These are phyloP conservation scores for Cochlearia excelsa DNA, from an alignment of 345 rosid genomes.

Conservation along the genomic window DNA sequence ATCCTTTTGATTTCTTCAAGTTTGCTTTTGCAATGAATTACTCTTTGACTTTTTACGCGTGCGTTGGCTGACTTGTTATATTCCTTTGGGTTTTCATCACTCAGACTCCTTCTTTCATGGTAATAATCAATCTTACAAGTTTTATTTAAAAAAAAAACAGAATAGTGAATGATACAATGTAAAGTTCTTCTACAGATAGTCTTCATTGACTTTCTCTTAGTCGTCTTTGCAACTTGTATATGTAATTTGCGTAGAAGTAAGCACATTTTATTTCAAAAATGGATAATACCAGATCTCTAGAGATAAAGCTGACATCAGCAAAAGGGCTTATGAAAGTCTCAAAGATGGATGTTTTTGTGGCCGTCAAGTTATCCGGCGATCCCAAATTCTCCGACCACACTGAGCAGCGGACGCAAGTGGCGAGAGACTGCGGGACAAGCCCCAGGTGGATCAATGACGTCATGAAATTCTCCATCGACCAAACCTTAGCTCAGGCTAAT, in stretches of 20 bases:
- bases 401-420: slow-evolving; percentile 34
- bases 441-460: slow-evolving; percentile 24
- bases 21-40: slow-evolving; percentile 18
- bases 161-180: slow-evolving; percentile 13
- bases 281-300: slow-evolving; percentile 19
- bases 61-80: slow-evolving; percentile 16
- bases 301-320: slow-evolving; percentile 24
- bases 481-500: slow-evolving; percentile 33
- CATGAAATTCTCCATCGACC: slow-evolving; percentile 22
- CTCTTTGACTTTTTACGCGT: background rate
- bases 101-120: slow-evolving; percentile 20
- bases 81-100: slow-evolving; percentile 21
- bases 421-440: slow-evolving; percentile 22
- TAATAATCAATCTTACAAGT: slow-evolving; percentile 14
- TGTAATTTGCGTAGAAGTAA: slow-evolving; percentile 6
- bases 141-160: slow-evolving; percentile 1
- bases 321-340: slow-evolving; percentile 26
- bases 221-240: slow-evolving; percentile 30
- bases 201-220: slow-evolving; percentile 25
- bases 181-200: slow-evolving; percentile 1
- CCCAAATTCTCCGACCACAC: slow-evolving; percentile 24
- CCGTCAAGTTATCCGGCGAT: slow-evolving; percentile 32
- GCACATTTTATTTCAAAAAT: slow-evolving; percentile 17
- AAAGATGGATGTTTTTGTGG: slow-evolving; percentile 28
- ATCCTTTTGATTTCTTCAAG: slow-evolving; percentile 1